phyloP scores from a whole-genome alignment of 192 early-diverging fungal species.

The Thamnidium elegans region DNA sequence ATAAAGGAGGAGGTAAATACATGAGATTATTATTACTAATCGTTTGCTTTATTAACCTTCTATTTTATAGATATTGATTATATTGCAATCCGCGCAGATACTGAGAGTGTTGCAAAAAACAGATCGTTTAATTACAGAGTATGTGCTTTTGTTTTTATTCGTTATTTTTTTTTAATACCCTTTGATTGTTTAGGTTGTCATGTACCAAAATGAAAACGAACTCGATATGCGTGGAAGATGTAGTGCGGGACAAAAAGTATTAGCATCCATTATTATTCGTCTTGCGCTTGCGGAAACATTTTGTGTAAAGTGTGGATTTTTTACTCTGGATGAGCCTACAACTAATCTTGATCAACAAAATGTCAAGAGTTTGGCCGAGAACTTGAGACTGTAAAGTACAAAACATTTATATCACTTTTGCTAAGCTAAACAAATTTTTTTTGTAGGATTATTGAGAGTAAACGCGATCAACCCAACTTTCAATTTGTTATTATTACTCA shows the following conservation, averaged over 20 bases:
- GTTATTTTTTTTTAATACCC: neutral
- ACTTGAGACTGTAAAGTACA: constrained; percentile 61
- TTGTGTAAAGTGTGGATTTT: constrained; percentile 85
- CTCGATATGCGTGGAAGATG: constrained; percentile 95
- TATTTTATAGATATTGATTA: constrained; percentile 81
- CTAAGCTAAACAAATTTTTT: neutral
- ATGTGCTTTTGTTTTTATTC: constrained; percentile 15
- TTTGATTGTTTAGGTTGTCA: constrained; percentile 65
- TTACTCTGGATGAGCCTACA: constrained; percentile 97
- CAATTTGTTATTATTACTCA: constrained; percentile 98
- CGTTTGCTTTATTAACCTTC: neutral
- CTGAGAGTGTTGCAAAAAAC: constrained; percentile 66
- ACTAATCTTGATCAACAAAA: constrained; percentile 93
- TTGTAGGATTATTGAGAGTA: constrained; percentile 72
- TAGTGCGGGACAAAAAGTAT: constrained; percentile 94
- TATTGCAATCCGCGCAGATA: constrained; percentile 91
- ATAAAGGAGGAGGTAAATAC: constrained; percentile 75
- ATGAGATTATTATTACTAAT: neutral
- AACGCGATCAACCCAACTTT: constrained; percentile 84
- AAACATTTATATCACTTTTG: neutral
- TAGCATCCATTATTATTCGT: constrained; percentile 95
- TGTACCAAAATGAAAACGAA: constrained; percentile 81
- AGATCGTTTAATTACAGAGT: constrained; percentile 86
- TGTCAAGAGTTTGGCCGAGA: constrained; percentile 80
- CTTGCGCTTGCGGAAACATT: constrained; percentile 95